Percentiles rank a stretch among this genome's conserved stretches.
Evolutionary conservation across 352 stramenopile genomes (phyloP).

Genomic region (Pythium aphanidermatum): DNA sequence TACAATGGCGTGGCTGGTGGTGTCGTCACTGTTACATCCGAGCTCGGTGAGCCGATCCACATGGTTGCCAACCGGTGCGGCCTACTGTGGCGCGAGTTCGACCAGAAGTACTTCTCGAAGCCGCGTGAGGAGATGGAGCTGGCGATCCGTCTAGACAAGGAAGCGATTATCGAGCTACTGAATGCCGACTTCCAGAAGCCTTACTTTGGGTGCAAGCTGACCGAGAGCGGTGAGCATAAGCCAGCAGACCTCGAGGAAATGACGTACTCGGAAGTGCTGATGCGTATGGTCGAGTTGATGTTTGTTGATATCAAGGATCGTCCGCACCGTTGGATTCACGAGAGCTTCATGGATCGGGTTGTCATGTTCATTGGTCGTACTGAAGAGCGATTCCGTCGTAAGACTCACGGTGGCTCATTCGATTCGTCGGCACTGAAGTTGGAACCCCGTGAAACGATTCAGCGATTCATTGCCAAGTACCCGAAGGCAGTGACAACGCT

Average conservation of each 20-base stretch:
- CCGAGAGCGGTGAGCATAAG: slow-evolving; percentile 25
- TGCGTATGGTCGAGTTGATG: slow-evolving; percentile 74
- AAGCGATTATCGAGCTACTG: slow-evolving; percentile 66
- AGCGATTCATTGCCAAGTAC: slow-evolving; percentile 47
- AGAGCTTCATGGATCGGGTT: slow-evolving; percentile 61
- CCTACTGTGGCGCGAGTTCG: slow-evolving; percentile 78
- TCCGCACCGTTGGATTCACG: slow-evolving; percentile 72
- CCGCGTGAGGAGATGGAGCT: slow-evolving; percentile 62
- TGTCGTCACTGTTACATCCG: slow-evolving; percentile 76
- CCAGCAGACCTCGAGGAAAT: slow-evolving; percentile 74
- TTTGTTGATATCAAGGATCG: slow-evolving; percentile 47
- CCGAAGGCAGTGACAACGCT: slow-evolving; percentile 44
- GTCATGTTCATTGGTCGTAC: slow-evolving; percentile 64
- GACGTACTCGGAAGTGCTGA: slow-evolving; percentile 77
- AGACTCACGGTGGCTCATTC: slow-evolving; percentile 25
- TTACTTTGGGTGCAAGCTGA: slow-evolving; percentile 76
- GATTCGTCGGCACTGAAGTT: slow-evolving; percentile 34
- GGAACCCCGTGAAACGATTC: slow-evolving; percentile 37
- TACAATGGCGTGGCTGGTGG: slow-evolving; percentile 66
- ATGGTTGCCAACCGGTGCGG: slow-evolving; percentile 76
- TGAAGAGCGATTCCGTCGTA: slow-evolving; percentile 59
- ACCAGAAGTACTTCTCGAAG: slow-evolving; percentile 82
- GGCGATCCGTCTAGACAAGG: slow-evolving; percentile 64
- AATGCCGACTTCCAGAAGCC: slow-evolving; percentile 88
- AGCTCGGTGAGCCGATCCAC: slow-evolving; percentile 84